Base-by-base conservation (phyloP, 2,329 filamentous ascomycete genomes). In the Madurella mycetomatis region DNA sequence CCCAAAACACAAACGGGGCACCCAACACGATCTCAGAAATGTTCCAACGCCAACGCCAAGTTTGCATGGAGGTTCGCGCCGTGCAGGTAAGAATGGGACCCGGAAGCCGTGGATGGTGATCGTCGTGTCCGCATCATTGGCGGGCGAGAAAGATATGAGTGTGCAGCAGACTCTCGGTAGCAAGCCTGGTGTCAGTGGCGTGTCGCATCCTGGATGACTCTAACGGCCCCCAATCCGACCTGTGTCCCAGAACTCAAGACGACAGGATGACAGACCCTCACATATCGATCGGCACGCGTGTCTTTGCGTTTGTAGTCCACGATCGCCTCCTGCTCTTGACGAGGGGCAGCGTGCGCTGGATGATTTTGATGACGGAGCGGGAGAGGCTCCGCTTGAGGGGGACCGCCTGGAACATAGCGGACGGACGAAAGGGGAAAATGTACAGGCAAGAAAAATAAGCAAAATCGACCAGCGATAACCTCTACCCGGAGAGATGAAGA, bases 281-380 rank as follows among this genome's bases (percentile, higher is more conserved):
- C 32, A 51, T 32, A 31, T 60, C 58, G 31, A 60, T 60, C 5
- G 58, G 58, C 53, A 54, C 42, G 13, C 58, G 41, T 9, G 49
- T 60, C 32, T 60, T 60, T 5, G 58, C 55, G 17, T 41, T 58
- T 11, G 58, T 60, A 1, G 58, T 60, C 58, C 58, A 60, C 17
- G 52, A 41, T 9, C 57, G 47, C 2, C 55, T 41, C 16, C 58
- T 47, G 53, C 47, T 54, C 41, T 51, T 57, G 47, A 60, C 53
- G 7, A 60, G 39, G 5, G 58, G 58, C 8, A 60, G 44, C 1
- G 58, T 55, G 17, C 58, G 51, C 46, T 57, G 53, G 46, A 60
- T 58, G 37, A 60, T 57, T n/a, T 31, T 49, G 52, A 57, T 60
- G 19, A 56, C 45, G 32, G 55, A 57, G 19, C 58, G 58, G 15